Conservation (phyloP, 768 basidiomycete species). For the Suillus plorans region DNA sequence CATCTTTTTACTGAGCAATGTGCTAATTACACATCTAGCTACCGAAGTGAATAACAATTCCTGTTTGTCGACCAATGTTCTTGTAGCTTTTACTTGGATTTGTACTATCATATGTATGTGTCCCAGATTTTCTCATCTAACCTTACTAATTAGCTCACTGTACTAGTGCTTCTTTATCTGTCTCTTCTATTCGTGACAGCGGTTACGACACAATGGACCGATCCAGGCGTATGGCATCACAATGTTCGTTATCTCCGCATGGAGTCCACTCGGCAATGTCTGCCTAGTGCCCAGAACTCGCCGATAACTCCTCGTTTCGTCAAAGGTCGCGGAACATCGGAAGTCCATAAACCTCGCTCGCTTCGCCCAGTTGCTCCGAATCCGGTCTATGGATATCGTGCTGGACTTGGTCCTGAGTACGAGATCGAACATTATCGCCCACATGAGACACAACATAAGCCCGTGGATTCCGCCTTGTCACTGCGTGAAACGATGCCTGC, state of each 20-base stretch:
- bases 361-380: slow-evolving; percentile 35
- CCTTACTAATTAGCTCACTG: slow-evolving; percentile 3
- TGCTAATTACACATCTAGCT: neutral
- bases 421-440: slow-evolving; percentile 48
- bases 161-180: slow-evolving; percentile 59
- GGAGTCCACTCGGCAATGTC: slow-evolving; percentile 25
- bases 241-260: slow-evolving; percentile 45
- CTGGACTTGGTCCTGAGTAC: slow-evolving; percentile 43
- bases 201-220: slow-evolving; percentile 41
- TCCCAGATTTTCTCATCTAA: neutral
- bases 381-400: slow-evolving; percentile 33
- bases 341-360: slow-evolving; percentile 46
- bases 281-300: slow-evolving; percentile 37
- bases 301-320: slow-evolving; percentile 35
- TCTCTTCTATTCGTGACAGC: slow-evolving; percentile 45
- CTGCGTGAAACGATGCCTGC: slow-evolving; percentile 27
- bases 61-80: slow-evolving; percentile 55
- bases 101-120: slow-evolving; percentile 42
- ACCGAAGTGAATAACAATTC: neutral
- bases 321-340: slow-evolving; percentile 31
- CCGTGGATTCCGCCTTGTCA: slow-evolving; percentile 9
- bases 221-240: slow-evolving; percentile 51
- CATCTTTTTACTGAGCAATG: neutral
- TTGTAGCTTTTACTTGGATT: slow-evolving; percentile 63
- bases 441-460: slow-evolving; percentile 22